These are phyloP conservation scores for Acacia melanoxylon DNA, from an alignment of 306 rosid species.

Conservation along the genomic window DNA sequence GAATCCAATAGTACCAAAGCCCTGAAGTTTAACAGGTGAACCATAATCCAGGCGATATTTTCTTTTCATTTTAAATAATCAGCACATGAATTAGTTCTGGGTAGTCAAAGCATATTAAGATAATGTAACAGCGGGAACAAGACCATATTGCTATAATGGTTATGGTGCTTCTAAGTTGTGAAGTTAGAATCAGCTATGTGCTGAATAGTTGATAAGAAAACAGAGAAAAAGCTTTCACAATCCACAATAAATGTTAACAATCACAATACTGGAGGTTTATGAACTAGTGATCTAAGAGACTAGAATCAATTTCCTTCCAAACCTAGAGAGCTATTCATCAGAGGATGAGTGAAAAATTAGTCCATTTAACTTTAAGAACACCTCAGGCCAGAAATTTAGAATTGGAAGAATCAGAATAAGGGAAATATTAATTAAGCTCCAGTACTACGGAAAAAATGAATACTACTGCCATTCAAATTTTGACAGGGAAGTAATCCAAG, in stretches of 20 bases:
- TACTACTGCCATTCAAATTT: background rate
- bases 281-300: background rate
- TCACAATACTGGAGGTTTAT: background rate
- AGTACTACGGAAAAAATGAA: background rate
- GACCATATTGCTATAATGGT: background rate
- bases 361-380: constrained; percentile 7
- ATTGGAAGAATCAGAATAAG: background rate
- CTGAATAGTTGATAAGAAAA: background rate
- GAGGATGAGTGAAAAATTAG: background rate
- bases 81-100: background rate
- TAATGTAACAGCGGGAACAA: background rate
- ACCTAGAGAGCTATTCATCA: background rate
- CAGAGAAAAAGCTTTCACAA: constrained; percentile 13
- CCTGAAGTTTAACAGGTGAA: background rate
- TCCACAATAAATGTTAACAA: background rate
- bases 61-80: background rate
- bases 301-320: background rate
- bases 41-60: background rate
- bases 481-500: background rate
- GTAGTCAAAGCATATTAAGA: background rate
- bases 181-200: background rate
- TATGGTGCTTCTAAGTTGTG: constrained; percentile 3
- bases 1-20: background rate
- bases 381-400: background rate
- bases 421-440: background rate